Percentiles rank a stretch among this genome's conserved stretches.
Conservation (phyloP, 2,329 filamentous ascomycete genomes). For the Ophiognomonia clavigignenti-juglandacearum region DNA sequence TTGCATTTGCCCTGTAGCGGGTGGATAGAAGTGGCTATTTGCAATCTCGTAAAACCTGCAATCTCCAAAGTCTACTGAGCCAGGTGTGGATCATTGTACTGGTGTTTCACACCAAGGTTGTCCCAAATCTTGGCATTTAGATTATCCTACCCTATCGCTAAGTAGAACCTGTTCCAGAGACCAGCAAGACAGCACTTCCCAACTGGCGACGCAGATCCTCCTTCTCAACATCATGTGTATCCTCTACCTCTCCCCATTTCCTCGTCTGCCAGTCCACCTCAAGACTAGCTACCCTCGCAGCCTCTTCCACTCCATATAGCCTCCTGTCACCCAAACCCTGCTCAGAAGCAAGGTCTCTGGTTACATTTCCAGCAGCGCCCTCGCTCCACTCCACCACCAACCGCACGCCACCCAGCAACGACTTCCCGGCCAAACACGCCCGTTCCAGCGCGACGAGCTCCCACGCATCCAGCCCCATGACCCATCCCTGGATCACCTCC, state of each 20-base stretch:
- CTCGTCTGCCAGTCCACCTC: slow-evolving; percentile 88
- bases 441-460: slow-evolving; percentile 86
- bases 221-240: slow-evolving; percentile 93
- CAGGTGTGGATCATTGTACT: background rate
- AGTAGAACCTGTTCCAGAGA: slow-evolving; percentile 53
- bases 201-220: slow-evolving; percentile 86
- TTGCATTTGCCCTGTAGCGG: too few species aligned
- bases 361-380: slow-evolving; percentile 50
- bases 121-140: too few species aligned
- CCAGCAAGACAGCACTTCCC: slow-evolving; percentile 78
- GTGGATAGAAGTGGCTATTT: too few species aligned
- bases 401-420: slow-evolving; percentile 70
- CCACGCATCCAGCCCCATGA: slow-evolving; percentile 65
- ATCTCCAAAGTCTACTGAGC: too few species aligned
- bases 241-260: slow-evolving; percentile 95
- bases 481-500: slow-evolving; percentile 74
- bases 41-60: too few species aligned
- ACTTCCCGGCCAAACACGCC: slow-evolving; percentile 80
- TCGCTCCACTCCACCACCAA: slow-evolving; percentile 85
- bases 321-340: slow-evolving; percentile 22
- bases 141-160: too few species aligned
- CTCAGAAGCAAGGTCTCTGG: slow-evolving; percentile 12
- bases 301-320: slow-evolving; percentile 76
- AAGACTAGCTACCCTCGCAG: slow-evolving; percentile 68
- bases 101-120: too few species aligned